Percentiles rank a stretch among this genome's conserved stretches.
phyloP scores from a whole-genome alignment of 805 yeast genomes.

The Wickerhamomyces bovis region DNA sequence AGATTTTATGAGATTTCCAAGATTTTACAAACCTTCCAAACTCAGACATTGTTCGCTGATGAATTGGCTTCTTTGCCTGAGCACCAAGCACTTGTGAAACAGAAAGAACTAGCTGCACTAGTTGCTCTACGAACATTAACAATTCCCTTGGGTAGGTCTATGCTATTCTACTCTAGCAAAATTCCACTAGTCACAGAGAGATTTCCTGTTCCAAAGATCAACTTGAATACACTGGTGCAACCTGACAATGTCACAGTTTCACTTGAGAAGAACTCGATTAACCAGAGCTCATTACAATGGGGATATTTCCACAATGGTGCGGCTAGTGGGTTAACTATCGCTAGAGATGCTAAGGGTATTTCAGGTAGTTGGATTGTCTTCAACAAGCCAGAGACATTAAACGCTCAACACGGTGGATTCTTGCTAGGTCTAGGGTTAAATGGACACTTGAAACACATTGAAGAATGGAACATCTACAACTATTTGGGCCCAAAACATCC shows the following conservation, averaged over 20 bases:
- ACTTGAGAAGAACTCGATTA: constrained; percentile 46
- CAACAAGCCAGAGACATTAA: constrained; percentile 64
- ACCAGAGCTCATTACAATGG: constrained; percentile 57
- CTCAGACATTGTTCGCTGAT: constrained; percentile 43
- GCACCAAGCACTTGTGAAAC: constrained; percentile 47
- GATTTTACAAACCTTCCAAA: constrained; percentile 61
- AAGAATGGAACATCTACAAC: constrained; percentile 95
- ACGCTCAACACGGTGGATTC: constrained; percentile 91
- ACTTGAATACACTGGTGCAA: constrained; percentile 56
- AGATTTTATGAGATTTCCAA: constrained; percentile 73
- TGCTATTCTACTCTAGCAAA: constrained; percentile 60
- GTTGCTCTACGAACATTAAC: constrained; percentile 70
- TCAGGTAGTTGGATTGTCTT: constrained; percentile 90
- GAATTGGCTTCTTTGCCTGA: constrained; percentile 36
- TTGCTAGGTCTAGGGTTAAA: constrained; percentile 86
- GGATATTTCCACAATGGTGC: constrained; percentile 91
- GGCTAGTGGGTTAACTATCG: constrained; percentile 74
- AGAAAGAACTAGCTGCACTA: constrained; percentile 52
- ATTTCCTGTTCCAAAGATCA: constrained; percentile 71
- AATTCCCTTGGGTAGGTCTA: constrained; percentile 73
- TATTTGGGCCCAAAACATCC: constrained; percentile 86
- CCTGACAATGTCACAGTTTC: constrained; percentile 65
- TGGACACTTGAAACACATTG: constrained; percentile 77
- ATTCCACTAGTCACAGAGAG: constrained; percentile 80
- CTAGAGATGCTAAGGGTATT: constrained; percentile 60